Evolutionary conservation across 305 asterid genomes (phyloP).

Genomic region (Solanum hybrid): DNA sequence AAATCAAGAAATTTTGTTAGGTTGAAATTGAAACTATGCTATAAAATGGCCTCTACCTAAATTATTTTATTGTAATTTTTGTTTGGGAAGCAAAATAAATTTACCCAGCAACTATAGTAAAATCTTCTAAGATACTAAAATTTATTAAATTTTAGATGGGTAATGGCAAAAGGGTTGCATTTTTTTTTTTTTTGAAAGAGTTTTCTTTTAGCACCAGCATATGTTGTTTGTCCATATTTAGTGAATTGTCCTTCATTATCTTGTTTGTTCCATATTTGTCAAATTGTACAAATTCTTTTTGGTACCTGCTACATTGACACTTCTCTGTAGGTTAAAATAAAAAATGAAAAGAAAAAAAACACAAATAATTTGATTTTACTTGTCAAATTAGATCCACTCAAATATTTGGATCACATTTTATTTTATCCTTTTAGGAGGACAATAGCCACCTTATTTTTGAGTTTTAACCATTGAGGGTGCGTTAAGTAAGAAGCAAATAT

Average conservation of each 20-base stretch:
- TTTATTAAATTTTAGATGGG: not conserved
- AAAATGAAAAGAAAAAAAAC: not conserved
- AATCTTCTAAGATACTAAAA: not conserved
- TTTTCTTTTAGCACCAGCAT: not conserved
- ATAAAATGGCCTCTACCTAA: not conserved
- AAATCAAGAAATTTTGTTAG: not conserved
- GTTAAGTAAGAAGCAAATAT: not conserved
- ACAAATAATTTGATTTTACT: not conserved
- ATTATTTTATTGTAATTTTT: not conserved
- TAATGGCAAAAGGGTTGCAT: not conserved
- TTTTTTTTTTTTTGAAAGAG: not conserved
- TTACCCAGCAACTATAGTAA: not conserved
- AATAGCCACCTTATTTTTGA: not conserved
- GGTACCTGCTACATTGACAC: not conserved
- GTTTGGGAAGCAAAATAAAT: not conserved
- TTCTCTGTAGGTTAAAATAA: not conserved
- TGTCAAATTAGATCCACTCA: not conserved
- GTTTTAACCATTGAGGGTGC: not conserved
- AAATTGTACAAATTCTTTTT: not conserved
- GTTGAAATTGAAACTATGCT: not conserved
- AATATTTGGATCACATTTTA: not conserved
- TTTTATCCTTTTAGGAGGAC: not conserved
- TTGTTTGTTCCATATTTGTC: not conserved
- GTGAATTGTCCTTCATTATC: not conserved
- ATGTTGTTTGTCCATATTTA: not conserved